These are phyloP conservation scores for Prunus mume DNA, from an alignment of 306 rosid genomes.

Conservation along the genomic window DNA sequence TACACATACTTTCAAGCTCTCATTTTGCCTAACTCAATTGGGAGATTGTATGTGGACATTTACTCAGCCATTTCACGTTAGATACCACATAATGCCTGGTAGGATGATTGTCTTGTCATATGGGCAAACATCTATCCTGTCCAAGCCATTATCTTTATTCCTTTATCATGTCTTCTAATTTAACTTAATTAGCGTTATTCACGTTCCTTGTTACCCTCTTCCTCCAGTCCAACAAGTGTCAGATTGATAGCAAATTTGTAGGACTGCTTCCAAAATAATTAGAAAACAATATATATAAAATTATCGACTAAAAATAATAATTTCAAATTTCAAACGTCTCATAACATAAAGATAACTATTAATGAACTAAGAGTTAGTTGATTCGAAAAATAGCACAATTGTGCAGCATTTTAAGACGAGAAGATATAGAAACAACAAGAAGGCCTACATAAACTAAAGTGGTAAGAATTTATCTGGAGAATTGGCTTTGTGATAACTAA, in stretches of 20 bases:
- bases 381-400: no score
- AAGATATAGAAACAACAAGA: no score
- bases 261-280: background rate
- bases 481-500: no score
- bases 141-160: background rate
- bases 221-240: background rate
- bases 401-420: no score
- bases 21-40: conserved; percentile 6
- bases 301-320: background rate
- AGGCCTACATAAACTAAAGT: no score
- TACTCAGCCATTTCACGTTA: background rate
- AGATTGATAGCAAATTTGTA: background rate
- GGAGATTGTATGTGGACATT: background rate
- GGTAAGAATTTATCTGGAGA: no score
- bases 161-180: background rate
- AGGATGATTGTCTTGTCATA: background rate
- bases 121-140: background rate
- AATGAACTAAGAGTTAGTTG: background rate
- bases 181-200: background rate
- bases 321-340: background rate
- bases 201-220: background rate
- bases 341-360: background rate
- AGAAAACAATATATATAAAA: background rate
- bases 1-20: background rate
- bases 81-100: background rate